A percentile compares a stretch with the other conserved stretches of the same genome.
Conservation (phyloP, 108 stramenopile species). For the Skeletonema tropicum region DNA sequence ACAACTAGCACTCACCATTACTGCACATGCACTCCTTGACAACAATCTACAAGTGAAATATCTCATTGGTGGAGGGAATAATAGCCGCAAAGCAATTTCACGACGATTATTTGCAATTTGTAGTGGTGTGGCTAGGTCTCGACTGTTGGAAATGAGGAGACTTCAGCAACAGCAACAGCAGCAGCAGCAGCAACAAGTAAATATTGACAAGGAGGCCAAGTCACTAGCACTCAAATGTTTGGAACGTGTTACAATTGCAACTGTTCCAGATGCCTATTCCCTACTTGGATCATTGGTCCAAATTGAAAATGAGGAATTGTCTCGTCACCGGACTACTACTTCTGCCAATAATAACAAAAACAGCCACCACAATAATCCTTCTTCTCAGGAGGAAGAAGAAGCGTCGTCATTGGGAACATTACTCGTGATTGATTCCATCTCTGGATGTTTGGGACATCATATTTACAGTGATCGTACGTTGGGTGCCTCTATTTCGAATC, state of each 20-base stretch:
- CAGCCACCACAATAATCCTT: too few relatives aligned
- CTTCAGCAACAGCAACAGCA: not conserved
- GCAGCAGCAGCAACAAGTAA: not conserved
- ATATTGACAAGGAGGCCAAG: constrained; percentile 4
- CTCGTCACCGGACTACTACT: not conserved
- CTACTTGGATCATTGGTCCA: constrained; percentile 39
- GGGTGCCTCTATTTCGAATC: constrained; percentile 33
- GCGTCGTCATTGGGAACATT: constrained; percentile 5
- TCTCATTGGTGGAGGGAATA: constrained; percentile 18
- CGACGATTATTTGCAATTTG: constrained; percentile 33
- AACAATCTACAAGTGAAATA: constrained; percentile 25
- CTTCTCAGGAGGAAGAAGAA: not conserved
- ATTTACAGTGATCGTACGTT: constrained; percentile 16
- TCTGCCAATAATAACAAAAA: not conserved
- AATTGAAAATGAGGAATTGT: constrained; percentile 33
- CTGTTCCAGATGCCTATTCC: constrained; percentile 37
- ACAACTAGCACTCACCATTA: constrained; percentile 44
- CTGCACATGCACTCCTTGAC: constrained; percentile 27
- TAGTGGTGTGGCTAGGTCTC: constrained; percentile 8
- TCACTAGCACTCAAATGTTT: constrained; percentile 9
- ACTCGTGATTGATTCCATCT: constrained; percentile 52
- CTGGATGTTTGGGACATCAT: constrained; percentile 49
- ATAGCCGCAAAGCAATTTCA: constrained; percentile 20
- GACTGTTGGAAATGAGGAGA: not conserved
- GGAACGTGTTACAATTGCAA: constrained; percentile 19